phyloP scores from a whole-genome alignment of 768 basidiomycete species.

The Agaricus subrufescens region DNA sequence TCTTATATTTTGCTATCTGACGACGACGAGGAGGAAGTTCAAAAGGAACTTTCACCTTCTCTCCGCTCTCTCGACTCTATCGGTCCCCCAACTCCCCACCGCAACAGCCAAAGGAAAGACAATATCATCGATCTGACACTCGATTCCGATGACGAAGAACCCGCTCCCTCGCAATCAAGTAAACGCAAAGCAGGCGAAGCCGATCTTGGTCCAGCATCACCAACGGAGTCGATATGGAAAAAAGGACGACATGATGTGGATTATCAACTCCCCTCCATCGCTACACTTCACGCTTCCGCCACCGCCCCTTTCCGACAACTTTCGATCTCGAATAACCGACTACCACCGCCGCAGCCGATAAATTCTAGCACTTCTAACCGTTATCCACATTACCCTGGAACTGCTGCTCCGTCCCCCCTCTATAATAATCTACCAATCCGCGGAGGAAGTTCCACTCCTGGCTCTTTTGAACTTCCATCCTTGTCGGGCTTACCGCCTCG shows the following conservation, averaged over 20 bases:
- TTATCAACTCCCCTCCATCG: conserved; percentile 11
- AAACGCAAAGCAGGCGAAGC: conserved; percentile 60
- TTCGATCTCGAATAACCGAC: conserved; percentile 9
- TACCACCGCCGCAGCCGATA: conserved; percentile 9
- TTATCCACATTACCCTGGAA: conserved; percentile 15
- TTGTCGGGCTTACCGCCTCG: conserved; percentile 12
- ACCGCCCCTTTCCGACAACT: conserved; percentile 8
- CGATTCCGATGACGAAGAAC: conserved; percentile 67
- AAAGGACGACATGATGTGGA: conserved; percentile 41
- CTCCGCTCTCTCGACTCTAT: conserved; percentile 27
- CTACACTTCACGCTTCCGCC: conserved; percentile 1
- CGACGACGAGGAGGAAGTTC: conserved; percentile 75
- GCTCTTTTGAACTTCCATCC: conserved; percentile 19
- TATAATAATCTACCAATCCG: conserved; percentile 14
- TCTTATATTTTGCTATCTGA: conserved; percentile 67
- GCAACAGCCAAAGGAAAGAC: conserved; percentile 24
- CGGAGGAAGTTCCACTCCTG: conserved; percentile 13
- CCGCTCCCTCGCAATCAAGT: conserved; percentile 28
- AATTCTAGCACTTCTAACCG: conserved; percentile 12
- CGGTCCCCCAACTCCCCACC: conserved; percentile 20
- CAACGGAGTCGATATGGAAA: conserved; percentile 73
- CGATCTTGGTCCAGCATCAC: conserved; percentile 37
- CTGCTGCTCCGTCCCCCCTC: conserved; percentile 4
- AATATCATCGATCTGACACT: conserved; percentile 83
- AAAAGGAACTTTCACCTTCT: conserved; percentile 68